Conservation (phyloP, 371 early-diverging fungal species). For the Syncephalis plumigaleata region DNA sequence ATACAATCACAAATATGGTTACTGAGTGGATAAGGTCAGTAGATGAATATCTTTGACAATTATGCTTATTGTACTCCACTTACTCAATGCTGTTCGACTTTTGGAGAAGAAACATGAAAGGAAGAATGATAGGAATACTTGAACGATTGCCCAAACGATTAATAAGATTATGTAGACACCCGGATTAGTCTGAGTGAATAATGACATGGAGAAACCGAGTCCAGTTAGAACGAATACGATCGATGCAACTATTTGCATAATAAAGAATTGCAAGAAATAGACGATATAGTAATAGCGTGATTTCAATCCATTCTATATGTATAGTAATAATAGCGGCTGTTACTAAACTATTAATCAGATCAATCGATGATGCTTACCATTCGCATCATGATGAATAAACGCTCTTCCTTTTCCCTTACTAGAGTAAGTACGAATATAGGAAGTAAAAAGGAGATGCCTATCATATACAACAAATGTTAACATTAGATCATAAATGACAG, state of each 20-base stretch:
- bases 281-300: conserved; percentile 31
- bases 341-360: too few relatives aligned
- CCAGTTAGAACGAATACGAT: conserved; percentile 37
- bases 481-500: too few relatives aligned
- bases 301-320: conserved; percentile 36
- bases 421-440: conserved; percentile 50
- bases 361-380: conserved; percentile 13
- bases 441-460: conserved; percentile 36
- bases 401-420: conserved; percentile 50
- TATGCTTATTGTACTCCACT: too few relatives aligned
- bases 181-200: conserved; percentile 35
- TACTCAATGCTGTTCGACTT: conserved; percentile 23
- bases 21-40: conserved; percentile 3
- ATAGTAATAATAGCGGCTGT: too few relatives aligned
- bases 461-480: neutral
- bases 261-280: conserved; percentile 44
- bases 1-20: conserved; percentile 33
- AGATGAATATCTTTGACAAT: too few relatives aligned
- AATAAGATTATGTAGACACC: conserved; percentile 32
- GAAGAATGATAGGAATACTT: conserved; percentile 43
- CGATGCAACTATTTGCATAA: conserved; percentile 32
- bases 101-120: conserved; percentile 37
- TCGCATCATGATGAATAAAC: conserved; percentile 50
- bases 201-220: conserved; percentile 20
- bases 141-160: conserved; percentile 44